Evolutionary conservation across 495 filamentous ascomycete species (phyloP).

Genomic region (Penicillium verhagenii): DNA sequence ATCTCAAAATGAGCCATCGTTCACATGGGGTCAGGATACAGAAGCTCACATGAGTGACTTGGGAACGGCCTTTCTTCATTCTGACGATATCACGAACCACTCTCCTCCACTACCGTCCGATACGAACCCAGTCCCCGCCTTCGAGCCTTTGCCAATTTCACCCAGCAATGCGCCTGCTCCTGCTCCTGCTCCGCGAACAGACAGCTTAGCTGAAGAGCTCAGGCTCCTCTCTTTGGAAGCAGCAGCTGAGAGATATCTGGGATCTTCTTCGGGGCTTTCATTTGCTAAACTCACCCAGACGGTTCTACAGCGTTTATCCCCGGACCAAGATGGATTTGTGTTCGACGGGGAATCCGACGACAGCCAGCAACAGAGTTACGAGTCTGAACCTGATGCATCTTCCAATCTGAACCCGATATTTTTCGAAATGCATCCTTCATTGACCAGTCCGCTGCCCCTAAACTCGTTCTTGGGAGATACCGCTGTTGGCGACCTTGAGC

Average conservation of each 20-base stretch:
- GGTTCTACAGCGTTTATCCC: conserved; percentile 45
- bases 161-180: not conserved
- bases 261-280: conserved; percentile 36
- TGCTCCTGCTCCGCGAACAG: conserved; percentile 7
- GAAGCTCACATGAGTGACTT: conserved; percentile 2
- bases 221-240: conserved; percentile 37
- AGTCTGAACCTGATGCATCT: conserved; percentile 9
- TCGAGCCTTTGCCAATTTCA: conserved; percentile 4
- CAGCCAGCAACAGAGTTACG: conserved; percentile 9
- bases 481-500: conserved; percentile 15
- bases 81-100: conserved; percentile 2
- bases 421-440: conserved; percentile 15
- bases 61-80: not conserved
- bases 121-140: not conserved
- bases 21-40: conserved; percentile 5
- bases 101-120: not conserved
- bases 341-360: conserved; percentile 26
- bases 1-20: conserved; percentile 9
- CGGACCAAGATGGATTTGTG: conserved; percentile 42
- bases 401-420: conserved; percentile 13
- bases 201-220: conserved; percentile 31
- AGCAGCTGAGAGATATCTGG: conserved; percentile 38
- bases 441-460: conserved; percentile 18
- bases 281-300: conserved; percentile 40
- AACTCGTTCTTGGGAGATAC: conserved; percentile 18